Evolutionary conservation across 371 early-diverging fungal species (phyloP), one percentile per base, ranked within the genome.

Genomic region (Apophysomyces variabilis): DNA sequence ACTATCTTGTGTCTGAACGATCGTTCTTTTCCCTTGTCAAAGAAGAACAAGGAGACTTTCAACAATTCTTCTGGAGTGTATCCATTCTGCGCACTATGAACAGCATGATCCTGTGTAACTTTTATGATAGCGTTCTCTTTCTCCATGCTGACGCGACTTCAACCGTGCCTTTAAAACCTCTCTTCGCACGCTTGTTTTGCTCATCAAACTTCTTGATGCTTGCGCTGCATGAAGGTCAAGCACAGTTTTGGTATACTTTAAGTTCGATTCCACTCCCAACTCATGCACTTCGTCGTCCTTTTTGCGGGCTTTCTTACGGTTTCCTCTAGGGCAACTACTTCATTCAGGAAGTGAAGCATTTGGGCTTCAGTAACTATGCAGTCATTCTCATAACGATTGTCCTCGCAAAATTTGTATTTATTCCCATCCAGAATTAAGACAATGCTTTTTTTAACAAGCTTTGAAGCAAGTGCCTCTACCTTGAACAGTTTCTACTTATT

Each of bases 211-310:
- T 39, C 59, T 36, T 21, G 50, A 50, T 3, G 59, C 39, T 39
- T 59, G 59, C 11, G 11, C 6, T n/a, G 59, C 59, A 39, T 38
- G 59, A n/a, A 59, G 59, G 39, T 59, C 59, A 7, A 59, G 41
- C 7, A 36, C 39, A 7, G 59, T 43, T 43, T 59, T 59, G 39
- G 39, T 39, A 8, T 59, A 59, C 59, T 13, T 38, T 37, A 59
- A n/a, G n/a, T 21, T 39, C 4, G 59, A 5, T 26, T 38, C 39
- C 59, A 14, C 39, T 7, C 13, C 39, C 0, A 62, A 56, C n/a
- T 50, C 14, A 47, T 37, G 62, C 4, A 37, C 54, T 54, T 18
- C 18, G 18, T 18, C 18, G 18, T 18, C 18, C 18, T 18, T 18
- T 18, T 18, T 18, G 18, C 18, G 18, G 18, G 18, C 18, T 18